Base-by-base conservation (phyloP, 1,139 yeast genomes). In the Debaryomyces singareniensis region DNA sequence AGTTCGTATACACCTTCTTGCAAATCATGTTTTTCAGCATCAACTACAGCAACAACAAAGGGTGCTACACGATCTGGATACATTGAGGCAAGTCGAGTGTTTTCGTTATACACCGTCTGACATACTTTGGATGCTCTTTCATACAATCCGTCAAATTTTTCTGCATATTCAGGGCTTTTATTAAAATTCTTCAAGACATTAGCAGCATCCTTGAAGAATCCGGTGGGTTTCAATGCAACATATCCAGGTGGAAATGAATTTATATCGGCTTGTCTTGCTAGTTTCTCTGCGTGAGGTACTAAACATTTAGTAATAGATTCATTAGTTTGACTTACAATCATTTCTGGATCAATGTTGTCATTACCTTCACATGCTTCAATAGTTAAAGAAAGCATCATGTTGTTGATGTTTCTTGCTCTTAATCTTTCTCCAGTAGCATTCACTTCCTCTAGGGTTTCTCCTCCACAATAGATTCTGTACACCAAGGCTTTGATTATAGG, bases 191-290 rank as follows among this genome's bases (percentile, higher is more conserved):
- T 64, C 46, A 89, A 68, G n/a, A 82, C 81, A 21, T 73, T 69
- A 12, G 83, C 83, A 2, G 96, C 94, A 54, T 82, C 73, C 31
- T 74, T 65, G 39, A 85, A 75, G 44, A 89, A 71, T 2, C 96
- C 97, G 13, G 96, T 85, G 30, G 97, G 96, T 60, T 91, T 91
- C 52, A 91, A 68, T 2, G 96, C 98, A 37, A 86, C 82, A 51
- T 82, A 82, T 24, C 89, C 87, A 13, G 85, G 82, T 30, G 84
- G 94, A 44, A 72, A 70, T 26, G 69, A 65, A 53, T 82, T 80
- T 47, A 84, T 71, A 35, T 64, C 64, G 32, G 57, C 58, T 16
- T 53, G 46, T 29, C 61, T 53, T 34, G 80, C 64, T 52, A 73
- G 71, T 25, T 58, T 52, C 24, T 65, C 38, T 21, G 82, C 71